These are phyloP conservation scores for Phyllosticta citriasiana DNA, from an alignment of 2,329 filamentous ascomycete genomes.

Conservation along the genomic window DNA sequence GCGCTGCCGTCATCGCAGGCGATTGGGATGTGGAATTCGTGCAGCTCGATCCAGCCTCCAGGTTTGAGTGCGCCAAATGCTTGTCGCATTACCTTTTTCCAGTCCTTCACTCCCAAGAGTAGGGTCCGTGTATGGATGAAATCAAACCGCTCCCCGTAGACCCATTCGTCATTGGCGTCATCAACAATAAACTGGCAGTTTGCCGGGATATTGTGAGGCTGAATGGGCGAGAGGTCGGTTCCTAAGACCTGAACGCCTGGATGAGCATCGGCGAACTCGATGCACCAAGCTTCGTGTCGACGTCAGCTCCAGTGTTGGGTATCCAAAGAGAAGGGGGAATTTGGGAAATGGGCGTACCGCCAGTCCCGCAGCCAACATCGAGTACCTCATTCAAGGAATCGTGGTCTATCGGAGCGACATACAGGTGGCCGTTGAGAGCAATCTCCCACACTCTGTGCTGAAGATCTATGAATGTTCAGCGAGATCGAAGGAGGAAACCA, in stretches of 20 bases:
- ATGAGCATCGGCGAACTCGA: constrained; percentile 15
- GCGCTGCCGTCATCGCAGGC: constrained; percentile 17
- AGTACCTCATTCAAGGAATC: constrained; percentile 14
- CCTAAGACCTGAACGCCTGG: constrained; percentile 15
- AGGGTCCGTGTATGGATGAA: constrained; percentile 45
- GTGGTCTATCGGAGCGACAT: constrained; percentile 14
- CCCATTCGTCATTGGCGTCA: constrained; percentile 39
- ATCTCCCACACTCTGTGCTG: constrained; percentile 18
- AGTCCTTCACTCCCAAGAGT: constrained; percentile 42
- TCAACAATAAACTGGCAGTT: constrained; percentile 21
- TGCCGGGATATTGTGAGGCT: constrained; percentile 17
- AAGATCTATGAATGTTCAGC: constrained; percentile 12
- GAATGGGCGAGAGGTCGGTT: constrained; percentile 23
- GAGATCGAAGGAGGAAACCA: not conserved
- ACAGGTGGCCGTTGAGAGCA: constrained; percentile 15
- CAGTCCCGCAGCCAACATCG: constrained; percentile 18
- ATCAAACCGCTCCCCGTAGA: constrained; percentile 43
- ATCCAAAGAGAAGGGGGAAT: not conserved
- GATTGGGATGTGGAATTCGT: constrained; percentile 27
- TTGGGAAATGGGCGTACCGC: constrained; percentile 7
- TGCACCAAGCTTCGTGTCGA: constrained; percentile 5
- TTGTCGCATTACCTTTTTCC: constrained; percentile 36
- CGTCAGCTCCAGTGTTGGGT: not conserved
- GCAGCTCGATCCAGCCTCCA: constrained; percentile 41
- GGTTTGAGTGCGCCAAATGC: constrained; percentile 30